These are phyloP conservation scores for Mollisia scopiformis DNA, from an alignment of 2,329 filamentous ascomycete genomes.

Conservation along the genomic window DNA sequence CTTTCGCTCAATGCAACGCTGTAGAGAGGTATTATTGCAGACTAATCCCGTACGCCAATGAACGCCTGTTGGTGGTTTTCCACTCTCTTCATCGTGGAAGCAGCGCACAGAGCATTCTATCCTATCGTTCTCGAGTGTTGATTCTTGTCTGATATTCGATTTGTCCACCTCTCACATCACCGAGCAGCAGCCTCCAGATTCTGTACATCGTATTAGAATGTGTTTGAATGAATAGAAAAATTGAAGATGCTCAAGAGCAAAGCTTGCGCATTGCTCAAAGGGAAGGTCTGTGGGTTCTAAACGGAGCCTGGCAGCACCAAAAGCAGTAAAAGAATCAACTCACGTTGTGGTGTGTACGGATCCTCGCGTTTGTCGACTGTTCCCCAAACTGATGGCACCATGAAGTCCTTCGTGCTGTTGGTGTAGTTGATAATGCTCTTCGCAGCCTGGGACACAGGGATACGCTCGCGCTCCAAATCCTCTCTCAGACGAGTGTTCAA, in stretches of 20 bases:
- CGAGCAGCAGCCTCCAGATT: conserved; percentile 72
- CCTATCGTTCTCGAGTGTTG: conserved; percentile 8
- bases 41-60: conserved; percentile 25
- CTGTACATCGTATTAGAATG: conserved; percentile 4
- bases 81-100: neutral
- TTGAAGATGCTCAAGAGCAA: neutral
- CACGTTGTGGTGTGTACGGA: conserved; percentile 89
- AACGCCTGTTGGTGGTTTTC: conserved; percentile 20
- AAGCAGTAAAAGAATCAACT: neutral
- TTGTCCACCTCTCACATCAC: conserved; percentile 69
- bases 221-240: neutral
- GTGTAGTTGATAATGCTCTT: conserved; percentile 97
- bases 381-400: conserved; percentile 96
- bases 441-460: conserved; percentile 92
- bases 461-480: conserved; percentile 92
- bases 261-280: neutral
- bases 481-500: conserved; percentile 95
- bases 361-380: conserved; percentile 93
- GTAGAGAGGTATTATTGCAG: conserved; percentile 19
- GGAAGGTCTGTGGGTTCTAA: neutral
- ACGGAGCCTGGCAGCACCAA: neutral
- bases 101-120: neutral
- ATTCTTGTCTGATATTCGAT: conserved; percentile 18
- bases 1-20: conserved; percentile 18
- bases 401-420: conserved; percentile 96